These are phyloP conservation scores for Boechera retrofracta DNA, from an alignment of 345 rosid species.

Conservation along the genomic window DNA sequence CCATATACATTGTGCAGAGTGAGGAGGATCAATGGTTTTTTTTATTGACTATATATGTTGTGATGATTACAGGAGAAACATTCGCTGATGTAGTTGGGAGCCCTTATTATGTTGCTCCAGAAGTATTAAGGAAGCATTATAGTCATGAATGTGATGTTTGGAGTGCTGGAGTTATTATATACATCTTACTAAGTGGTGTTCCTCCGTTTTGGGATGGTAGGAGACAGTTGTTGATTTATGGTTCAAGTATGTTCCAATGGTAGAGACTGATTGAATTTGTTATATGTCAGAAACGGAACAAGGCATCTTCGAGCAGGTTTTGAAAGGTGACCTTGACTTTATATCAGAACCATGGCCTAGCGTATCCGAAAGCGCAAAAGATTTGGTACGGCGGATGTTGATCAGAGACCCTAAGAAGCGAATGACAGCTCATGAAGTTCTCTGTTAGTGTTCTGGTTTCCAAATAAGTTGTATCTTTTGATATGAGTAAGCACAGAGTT, in stretches of 20 bases:
- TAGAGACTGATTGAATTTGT: conserved; percentile 35
- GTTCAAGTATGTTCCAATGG: conserved; percentile 16
- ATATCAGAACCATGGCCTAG: conserved; percentile 97
- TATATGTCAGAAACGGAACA: conserved; percentile 83
- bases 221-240: conserved; percentile 23
- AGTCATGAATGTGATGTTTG: conserved; percentile 95
- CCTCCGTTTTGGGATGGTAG: conserved; percentile 99
- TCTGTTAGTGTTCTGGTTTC: conserved; percentile 59
- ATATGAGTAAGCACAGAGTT: conserved; percentile 2
- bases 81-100: conserved; percentile 95
- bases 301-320: conserved; percentile 96
- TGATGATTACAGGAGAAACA: conserved; percentile 67
- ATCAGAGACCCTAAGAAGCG: conserved; percentile 82
- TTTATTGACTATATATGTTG: background rate
- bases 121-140: conserved; percentile 82
- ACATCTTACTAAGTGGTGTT: conserved; percentile 86
- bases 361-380: conserved; percentile 85
- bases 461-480: background rate
- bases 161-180: conserved; percentile 97
- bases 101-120: conserved; percentile 98
- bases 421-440: conserved; percentile 86
- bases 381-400: conserved; percentile 86
- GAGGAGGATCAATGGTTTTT: background rate
- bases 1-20: background rate
- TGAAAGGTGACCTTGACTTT: conserved; percentile 90